A percentile compares a stretch with the other conserved stretches of the same genome.
phyloP scores from a whole-genome alignment of 805 yeast genomes.

The Nakazawaea laoshanensis region DNA sequence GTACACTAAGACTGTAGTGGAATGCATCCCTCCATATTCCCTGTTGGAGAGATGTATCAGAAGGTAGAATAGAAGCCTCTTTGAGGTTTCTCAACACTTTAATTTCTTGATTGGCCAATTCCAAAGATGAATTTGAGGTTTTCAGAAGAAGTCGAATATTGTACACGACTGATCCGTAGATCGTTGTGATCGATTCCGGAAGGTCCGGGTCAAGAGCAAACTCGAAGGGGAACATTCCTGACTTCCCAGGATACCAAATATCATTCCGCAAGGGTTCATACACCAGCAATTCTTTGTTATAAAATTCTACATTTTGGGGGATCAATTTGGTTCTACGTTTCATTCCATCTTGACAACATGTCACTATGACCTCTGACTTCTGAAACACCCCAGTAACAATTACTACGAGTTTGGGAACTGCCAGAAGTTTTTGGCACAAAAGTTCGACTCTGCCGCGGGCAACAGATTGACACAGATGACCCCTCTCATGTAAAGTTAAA shows the following conservation, averaged over 20 bases:
- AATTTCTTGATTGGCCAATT: not conserved
- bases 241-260: not conserved
- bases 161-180: slow-evolving; percentile 2
- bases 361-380: slow-evolving; percentile 1
- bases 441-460: slow-evolving; percentile 1
- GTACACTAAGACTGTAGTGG: slow-evolving; percentile 16
- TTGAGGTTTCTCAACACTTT: slow-evolving; percentile 1
- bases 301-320: not conserved
- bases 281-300: not conserved
- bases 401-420: not conserved
- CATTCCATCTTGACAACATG: no score
- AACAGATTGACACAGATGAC: not conserved
- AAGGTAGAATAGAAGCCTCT: not conserved
- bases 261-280: not conserved
- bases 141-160: slow-evolving; percentile 1
- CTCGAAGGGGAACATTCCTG: slow-evolving; percentile 1
- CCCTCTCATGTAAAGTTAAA: slow-evolving; percentile 1
- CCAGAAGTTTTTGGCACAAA: not conserved
- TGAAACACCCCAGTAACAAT: not conserved
- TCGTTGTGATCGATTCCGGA: slow-evolving; percentile 5
- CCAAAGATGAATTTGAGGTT: not conserved
- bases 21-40: slow-evolving; percentile 25
- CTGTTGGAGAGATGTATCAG: slow-evolving; percentile 3
- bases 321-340: not conserved
- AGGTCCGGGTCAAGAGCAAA: not conserved